Base-by-base conservation (phyloP, 2,329 filamentous ascomycete species). In the Chalaropsis ovoidea region DNA sequence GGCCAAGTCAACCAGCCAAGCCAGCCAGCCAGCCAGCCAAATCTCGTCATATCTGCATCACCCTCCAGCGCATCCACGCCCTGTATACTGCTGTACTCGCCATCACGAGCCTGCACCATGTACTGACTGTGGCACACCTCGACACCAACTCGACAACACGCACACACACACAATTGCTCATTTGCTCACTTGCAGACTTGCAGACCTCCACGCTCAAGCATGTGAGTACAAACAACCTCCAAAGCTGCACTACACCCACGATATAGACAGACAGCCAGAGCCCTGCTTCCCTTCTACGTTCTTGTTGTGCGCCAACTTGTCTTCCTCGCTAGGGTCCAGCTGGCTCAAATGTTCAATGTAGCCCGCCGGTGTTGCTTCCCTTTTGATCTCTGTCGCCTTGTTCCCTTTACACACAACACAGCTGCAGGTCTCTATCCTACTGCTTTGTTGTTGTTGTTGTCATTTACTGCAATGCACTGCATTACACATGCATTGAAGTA, bases 331-430 rank as follows among this genome's bases (percentile, higher is more conserved):
- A 39, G 35, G 35, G 5, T 39, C 35, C 8, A 6, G 35, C 35
- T 39, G 35, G 35, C 35, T 39, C 8, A 6, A 6, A 39, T 10
- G 35, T 39, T 39, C 8, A 39, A 39, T 39, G 35, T 39, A 39
- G 35, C 35, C 8, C 4, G 35, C 35, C 35, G 35, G 35, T 43
- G 47, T 41, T 56, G 27, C 19, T 42, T 64, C 43, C 47, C 45
- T 63, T 63, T 56, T 56, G 35, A n/a, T 24, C 60, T 31, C 24
- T 24, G 62, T 54, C 39, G 31, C 47, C 41, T 39, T 64, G 7
- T 60, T 65, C 39, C 7, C 52, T 49, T 65, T 61, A 45, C 43
- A 62, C 11, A 62, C 61, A 52, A 45, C 43, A 62, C 11, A 62
- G 3, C 3, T 52, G 47, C 10, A 27, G 24, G 13, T 52, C 11